Evolutionary conservation across 768 basidiomycete genomes (phyloP).

Genomic region (Lanmaoa pseudosensibilis): DNA sequence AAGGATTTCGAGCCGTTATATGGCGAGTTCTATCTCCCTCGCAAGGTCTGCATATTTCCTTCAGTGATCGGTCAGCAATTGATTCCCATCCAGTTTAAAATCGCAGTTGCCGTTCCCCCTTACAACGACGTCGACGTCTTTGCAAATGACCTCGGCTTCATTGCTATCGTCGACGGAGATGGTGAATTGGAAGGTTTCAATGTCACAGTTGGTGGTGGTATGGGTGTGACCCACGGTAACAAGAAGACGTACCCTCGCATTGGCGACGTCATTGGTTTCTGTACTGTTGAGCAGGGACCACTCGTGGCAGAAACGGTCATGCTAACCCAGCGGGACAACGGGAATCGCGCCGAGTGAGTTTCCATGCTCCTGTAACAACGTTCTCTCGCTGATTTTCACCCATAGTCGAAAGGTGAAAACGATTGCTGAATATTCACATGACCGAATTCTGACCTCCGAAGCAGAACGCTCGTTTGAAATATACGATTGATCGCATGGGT

Average conservation of each 20-base stretch:
- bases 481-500: constrained; percentile 96
- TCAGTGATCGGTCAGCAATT: not conserved
- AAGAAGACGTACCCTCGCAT: constrained; percentile 97
- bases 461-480: constrained; percentile 88
- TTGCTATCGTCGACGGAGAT: constrained; percentile 78
- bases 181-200: constrained; percentile 91
- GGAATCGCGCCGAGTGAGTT: constrained; percentile 89
- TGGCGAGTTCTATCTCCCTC: constrained; percentile 94
- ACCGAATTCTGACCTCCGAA: constrained; percentile 12
- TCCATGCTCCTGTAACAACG: not conserved
- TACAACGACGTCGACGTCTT: constrained; percentile 96
- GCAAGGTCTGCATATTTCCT: constrained; percentile 62
- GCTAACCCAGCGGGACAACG: constrained; percentile 92
- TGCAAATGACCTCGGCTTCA: constrained; percentile 95
- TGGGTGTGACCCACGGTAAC: constrained; percentile 99
- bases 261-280: constrained; percentile 89
- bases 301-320: constrained; percentile 91
- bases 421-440: not conserved
- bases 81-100: constrained; percentile 73
- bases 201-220: constrained; percentile 91
- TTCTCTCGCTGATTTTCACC: not conserved
- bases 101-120: constrained; percentile 94
- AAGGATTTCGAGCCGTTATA: constrained; percentile 98
- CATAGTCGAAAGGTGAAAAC: constrained; percentile 55
- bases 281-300: constrained; percentile 81